These are phyloP conservation scores for Lipomyces starkeyi DNA, from an alignment of 805 yeast genomes.

Conservation along the genomic window DNA sequence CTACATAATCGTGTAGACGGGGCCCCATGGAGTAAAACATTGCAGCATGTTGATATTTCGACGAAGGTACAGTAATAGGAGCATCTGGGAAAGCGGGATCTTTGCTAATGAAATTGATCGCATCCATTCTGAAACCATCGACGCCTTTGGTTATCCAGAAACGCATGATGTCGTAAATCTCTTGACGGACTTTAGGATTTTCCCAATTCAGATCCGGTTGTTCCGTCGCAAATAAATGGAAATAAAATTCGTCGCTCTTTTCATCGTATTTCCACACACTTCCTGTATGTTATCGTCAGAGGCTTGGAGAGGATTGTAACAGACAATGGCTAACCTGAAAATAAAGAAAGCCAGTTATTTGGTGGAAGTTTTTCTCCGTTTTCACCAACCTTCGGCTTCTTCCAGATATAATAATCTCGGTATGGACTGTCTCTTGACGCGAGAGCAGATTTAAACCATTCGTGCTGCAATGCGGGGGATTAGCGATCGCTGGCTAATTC, in stretches of 20 bases:
- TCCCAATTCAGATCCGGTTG: slow-evolving; percentile 75
- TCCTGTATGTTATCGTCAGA: slow-evolving; percentile 43
- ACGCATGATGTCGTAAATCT: slow-evolving; percentile 51
- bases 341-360: slow-evolving; percentile 61
- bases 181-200: slow-evolving; percentile 51
- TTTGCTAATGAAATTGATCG: slow-evolving; percentile 61
- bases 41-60: slow-evolving; percentile 51
- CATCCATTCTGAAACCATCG: slow-evolving; percentile 65
- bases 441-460: slow-evolving; percentile 63
- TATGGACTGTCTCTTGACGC: slow-evolving; percentile 58
- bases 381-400: slow-evolving; percentile 57
- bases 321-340: slow-evolving; percentile 46
- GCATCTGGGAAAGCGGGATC: slow-evolving; percentile 55
- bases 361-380: slow-evolving; percentile 64
- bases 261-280: slow-evolving; percentile 67
- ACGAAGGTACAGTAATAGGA: slow-evolving; percentile 53
- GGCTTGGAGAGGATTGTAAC: neutral
- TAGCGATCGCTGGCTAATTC: slow-evolving; percentile 6
- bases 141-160: slow-evolving; percentile 64
- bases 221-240: slow-evolving; percentile 57
- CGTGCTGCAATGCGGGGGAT: slow-evolving; percentile 39
- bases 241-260: slow-evolving; percentile 59
- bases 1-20: slow-evolving; percentile 62
- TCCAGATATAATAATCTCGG: slow-evolving; percentile 70
- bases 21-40: slow-evolving; percentile 55